A percentile compares a stretch with the other conserved stretches of the same genome.
Conservation (phyloP, 176 grass and related monocot genomes). For the Carex scoparia region DNA sequence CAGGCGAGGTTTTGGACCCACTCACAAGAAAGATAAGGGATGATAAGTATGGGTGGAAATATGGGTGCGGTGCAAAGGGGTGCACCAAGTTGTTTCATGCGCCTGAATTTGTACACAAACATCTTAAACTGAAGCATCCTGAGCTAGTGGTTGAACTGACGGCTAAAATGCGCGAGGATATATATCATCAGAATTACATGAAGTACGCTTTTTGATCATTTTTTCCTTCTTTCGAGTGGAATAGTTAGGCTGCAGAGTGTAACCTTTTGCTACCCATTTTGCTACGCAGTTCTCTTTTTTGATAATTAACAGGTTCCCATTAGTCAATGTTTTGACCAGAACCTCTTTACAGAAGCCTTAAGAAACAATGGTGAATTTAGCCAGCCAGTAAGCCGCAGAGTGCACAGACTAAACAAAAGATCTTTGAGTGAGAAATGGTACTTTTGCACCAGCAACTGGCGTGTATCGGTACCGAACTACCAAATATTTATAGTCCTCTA, state of each 20-base stretch:
- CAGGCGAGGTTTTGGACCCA: slow-evolving; percentile 78
- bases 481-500: background rate
- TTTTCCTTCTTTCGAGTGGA: background rate
- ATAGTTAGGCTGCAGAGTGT: background rate
- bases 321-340: background rate
- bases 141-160: slow-evolving; percentile 89
- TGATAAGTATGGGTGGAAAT: slow-evolving; percentile 99
- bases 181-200: slow-evolving; percentile 98
- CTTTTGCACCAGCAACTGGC: background rate
- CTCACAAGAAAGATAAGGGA: slow-evolving; percentile 93
- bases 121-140: slow-evolving; percentile 94
- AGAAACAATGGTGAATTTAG: background rate
- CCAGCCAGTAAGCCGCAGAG: background rate
- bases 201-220: slow-evolving; percentile 50
- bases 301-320: background rate
- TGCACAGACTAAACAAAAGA: background rate
- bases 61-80: slow-evolving; percentile 93
- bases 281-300: background rate
- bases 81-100: slow-evolving; percentile 99
- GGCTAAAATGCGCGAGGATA: slow-evolving; percentile 86
- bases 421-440: background rate
- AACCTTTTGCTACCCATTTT: background rate
- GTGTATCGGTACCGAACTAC: background rate
- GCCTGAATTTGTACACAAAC: slow-evolving; percentile 96
- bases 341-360: background rate